Percentiles rank a stretch among this genome's conserved stretches.
Evolutionary conservation across 495 filamentous ascomycete species (phyloP).

Genomic region (Penicillium atrosanguineum): DNA sequence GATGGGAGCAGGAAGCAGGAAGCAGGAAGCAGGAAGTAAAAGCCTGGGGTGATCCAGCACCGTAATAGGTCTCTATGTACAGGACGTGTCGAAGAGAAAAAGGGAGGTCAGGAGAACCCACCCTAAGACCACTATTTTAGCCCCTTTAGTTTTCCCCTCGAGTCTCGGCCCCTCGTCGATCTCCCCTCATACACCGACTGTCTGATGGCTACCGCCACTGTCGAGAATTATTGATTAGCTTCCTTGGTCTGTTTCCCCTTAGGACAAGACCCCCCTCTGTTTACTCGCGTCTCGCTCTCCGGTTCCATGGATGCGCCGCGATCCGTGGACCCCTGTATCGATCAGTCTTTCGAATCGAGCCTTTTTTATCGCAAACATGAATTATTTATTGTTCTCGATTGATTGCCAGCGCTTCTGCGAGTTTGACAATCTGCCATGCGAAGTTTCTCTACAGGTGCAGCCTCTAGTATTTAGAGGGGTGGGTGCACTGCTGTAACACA

Average conservation of each 20-base stretch:
- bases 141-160: conserved; percentile 23
- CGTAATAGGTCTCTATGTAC: conserved; percentile 6
- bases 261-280: background rate
- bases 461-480: conserved; percentile 2
- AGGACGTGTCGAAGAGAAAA: conserved; percentile 12
- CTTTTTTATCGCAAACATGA: background rate
- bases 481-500: background rate
- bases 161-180: conserved; percentile 29
- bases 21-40: background rate
- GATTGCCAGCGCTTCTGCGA: background rate
- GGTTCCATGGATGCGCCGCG: conserved; percentile 5
- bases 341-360: background rate
- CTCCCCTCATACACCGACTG: conserved; percentile 28
- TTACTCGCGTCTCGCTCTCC: conserved; percentile 2
- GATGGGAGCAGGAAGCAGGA: background rate
- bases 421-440: background rate
- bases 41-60: conserved; percentile 22
- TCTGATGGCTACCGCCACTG: conserved; percentile 11
- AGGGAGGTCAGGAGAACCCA: conserved; percentile 25
- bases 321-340: background rate
- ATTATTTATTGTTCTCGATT: background rate
- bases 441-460: conserved; percentile 3
- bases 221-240: background rate
- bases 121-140: conserved; percentile 17
- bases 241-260: background rate